These are phyloP conservation scores for Yarrowia divulgata DNA, from an alignment of 805 yeast species.

Conservation along the genomic window DNA sequence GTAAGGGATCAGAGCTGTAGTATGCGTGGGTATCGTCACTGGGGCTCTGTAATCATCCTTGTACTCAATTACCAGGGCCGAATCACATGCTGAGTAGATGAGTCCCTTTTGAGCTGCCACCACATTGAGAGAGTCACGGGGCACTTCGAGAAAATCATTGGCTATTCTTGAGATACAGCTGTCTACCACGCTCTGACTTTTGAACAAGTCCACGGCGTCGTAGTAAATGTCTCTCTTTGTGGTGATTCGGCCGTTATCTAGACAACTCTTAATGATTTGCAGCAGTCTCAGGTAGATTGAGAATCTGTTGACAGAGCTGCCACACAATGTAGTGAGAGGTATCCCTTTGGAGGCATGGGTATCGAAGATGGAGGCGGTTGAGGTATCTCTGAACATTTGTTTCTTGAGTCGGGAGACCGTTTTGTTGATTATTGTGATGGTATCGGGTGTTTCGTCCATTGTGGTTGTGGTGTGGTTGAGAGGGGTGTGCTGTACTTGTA, in stretches of 20 bases:
- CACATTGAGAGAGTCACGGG: constrained; percentile 54
- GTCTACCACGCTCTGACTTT: constrained; percentile 55
- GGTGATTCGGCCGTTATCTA: not conserved
- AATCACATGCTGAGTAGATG: constrained; percentile 49
- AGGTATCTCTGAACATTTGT: not conserved
- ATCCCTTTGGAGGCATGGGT: constrained; percentile 6
- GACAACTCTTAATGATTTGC: constrained; percentile 18
- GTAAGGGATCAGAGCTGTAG: constrained; percentile 7
- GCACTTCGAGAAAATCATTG: constrained; percentile 50
- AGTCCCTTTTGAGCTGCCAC: constrained; percentile 66
- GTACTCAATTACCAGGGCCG: not conserved
- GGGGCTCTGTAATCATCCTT: not conserved
- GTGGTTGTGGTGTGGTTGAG: not conserved
- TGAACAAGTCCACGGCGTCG: constrained; percentile 61
- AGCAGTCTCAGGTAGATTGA: constrained; percentile 18
- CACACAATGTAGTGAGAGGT: constrained; percentile 11
- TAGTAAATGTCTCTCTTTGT: constrained; percentile 62
- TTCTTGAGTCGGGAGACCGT: not conserved
- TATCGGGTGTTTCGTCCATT: not conserved
- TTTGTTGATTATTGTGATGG: not conserved
- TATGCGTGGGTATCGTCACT: not conserved
- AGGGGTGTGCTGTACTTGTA: not conserved
- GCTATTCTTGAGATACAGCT: constrained; percentile 53
- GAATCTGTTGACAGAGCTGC: constrained; percentile 16
- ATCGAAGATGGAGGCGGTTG: not conserved